phyloP scores from a whole-genome alignment of 139 green algal genomes.

The Dunaliella primolecta region DNA sequence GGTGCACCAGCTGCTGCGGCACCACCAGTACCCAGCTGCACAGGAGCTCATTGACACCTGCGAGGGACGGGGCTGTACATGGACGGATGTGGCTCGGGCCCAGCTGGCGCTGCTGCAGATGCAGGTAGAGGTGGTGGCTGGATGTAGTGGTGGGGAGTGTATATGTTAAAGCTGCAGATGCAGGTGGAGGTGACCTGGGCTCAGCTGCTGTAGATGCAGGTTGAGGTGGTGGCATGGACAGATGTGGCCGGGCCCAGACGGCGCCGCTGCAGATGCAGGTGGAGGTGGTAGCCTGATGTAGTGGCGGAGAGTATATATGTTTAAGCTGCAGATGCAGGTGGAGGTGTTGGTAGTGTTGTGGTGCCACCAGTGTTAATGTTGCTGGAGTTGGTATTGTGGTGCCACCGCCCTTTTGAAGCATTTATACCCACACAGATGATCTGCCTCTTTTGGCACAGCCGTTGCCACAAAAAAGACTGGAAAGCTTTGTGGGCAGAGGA shows the following conservation, averaged over 20 bases:
- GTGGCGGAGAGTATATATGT: slow-evolving; percentile 27
- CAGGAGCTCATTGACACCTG: background rate
- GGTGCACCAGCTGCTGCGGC: background rate
- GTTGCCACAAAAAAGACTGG: too few species aligned
- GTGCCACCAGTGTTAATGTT: too few species aligned
- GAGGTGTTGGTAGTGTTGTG: too few species aligned
- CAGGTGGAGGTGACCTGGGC: too few species aligned
- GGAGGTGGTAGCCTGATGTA: background rate
- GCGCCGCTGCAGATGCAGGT: slow-evolving; percentile 1
- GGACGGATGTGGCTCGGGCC: background rate
- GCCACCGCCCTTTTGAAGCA: too few species aligned
- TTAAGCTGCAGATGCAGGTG: too few species aligned
- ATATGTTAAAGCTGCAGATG: slow-evolving; percentile 14
- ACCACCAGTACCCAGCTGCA: background rate
- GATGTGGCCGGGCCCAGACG: background rate
- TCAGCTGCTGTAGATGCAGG: too few species aligned
- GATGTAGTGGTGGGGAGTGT: slow-evolving; percentile 24
- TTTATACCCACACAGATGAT: too few species aligned
- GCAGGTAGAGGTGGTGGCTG: background rate
- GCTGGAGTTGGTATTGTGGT: too few species aligned
- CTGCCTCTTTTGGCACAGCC: too few species aligned
- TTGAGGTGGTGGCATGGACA: too few species aligned
- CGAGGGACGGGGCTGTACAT: background rate
- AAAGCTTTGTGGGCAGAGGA: too few species aligned
- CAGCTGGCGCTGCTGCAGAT: slow-evolving; percentile 3